Base-by-base conservation (phyloP, 176 grass and related monocot species). In the Themeda triandra region DNA sequence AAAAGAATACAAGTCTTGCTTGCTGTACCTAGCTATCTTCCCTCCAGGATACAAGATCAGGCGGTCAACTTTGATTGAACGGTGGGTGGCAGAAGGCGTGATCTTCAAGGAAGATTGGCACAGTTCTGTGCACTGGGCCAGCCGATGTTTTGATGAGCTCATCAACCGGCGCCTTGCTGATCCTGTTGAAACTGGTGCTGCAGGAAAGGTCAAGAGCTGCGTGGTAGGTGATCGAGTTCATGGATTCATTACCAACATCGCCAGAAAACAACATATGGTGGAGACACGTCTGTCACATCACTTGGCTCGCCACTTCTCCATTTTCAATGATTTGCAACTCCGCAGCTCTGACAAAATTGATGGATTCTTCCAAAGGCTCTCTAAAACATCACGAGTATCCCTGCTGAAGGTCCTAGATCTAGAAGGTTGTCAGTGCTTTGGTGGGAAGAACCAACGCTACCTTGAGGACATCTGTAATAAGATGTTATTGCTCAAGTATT, bases 321-420 rank as follows among this genome's bases (percentile, higher is more conserved):
- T 80, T 25, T 80, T 80, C 24, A 86, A 64, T 7, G 31, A 64
- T 13, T 10, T 86, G 40, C 77, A 2, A 13, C 84, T 86, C 13
- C 68, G 69, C 1, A 6, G 41, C 58, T 86, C 69, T 12, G 68
- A 80, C 73, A 21, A 0, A 3, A 80, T 82, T 0, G 39, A 46
- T 0, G 19, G 17, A 7, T 85, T 79, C 66, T 78, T 85, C 4
- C 0, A 71, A 2, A 24, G 0, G 27, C 35, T 85, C 35, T 60
- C 24, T 60, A 3, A 23, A 33, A 78, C 64, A 70, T 32, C 75
- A 18, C 36, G 8, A 63, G 13, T 85, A 5, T 71, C 83, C 13
- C 1, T 53, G 4, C 54, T 86, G 56, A 86, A 80, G 68, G 84
- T 80, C 4, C 77, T 86, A 51, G 77, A 86, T 86, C 58, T 85